Conservation (phyloP, 2,329 filamentous ascomycete genomes). For the Fusarium burgessii region DNA sequence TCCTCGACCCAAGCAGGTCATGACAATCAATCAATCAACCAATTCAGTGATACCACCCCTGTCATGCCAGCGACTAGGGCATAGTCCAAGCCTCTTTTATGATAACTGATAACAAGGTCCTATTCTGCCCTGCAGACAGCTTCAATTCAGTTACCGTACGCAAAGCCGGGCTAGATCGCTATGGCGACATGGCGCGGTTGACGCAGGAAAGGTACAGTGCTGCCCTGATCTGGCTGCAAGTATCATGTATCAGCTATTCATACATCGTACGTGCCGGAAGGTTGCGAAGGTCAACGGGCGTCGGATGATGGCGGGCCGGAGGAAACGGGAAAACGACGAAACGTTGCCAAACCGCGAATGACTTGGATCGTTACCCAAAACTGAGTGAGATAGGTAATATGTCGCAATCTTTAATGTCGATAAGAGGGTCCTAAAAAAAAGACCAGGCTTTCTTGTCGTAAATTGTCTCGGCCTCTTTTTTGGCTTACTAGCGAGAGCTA, state of each 20-base stretch:
- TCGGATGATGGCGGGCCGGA: slow-evolving; percentile 31
- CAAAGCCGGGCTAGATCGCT: slow-evolving; percentile 23
- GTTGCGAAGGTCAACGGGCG: slow-evolving; percentile 34
- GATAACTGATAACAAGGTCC: slow-evolving; percentile 36
- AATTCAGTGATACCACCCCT: slow-evolving; percentile 30
- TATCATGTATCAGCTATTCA: slow-evolving; percentile 29
- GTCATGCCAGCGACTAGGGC: slow-evolving; percentile 19
- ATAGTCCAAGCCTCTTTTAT: slow-evolving; percentile 33
- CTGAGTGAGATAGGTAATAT: slow-evolving; percentile 9
- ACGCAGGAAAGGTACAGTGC: slow-evolving; percentile 23
- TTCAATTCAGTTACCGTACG: slow-evolving; percentile 19
- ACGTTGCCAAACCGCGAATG: slow-evolving; percentile 1
- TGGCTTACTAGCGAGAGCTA: slow-evolving; percentile 24
- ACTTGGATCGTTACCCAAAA: not conserved
- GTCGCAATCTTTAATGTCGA: slow-evolving; percentile 4
- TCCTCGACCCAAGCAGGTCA: slow-evolving; percentile 2
- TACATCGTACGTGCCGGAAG: slow-evolving; percentile 42
- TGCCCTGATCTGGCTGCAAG: slow-evolving; percentile 28
- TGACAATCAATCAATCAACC: slow-evolving; percentile 9
- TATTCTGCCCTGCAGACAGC: slow-evolving; percentile 19
- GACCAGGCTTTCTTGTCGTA: slow-evolving; percentile 2
- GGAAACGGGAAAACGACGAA: slow-evolving; percentile 19
- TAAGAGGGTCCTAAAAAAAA: slow-evolving; percentile 5
- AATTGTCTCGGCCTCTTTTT: slow-evolving; percentile 22
- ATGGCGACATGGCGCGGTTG: slow-evolving; percentile 32